Evolutionary conservation across 177 flowering plant genomes (phyloP), one percentile per base, ranked within the genome.

Genomic region (Vitis hybrid): DNA sequence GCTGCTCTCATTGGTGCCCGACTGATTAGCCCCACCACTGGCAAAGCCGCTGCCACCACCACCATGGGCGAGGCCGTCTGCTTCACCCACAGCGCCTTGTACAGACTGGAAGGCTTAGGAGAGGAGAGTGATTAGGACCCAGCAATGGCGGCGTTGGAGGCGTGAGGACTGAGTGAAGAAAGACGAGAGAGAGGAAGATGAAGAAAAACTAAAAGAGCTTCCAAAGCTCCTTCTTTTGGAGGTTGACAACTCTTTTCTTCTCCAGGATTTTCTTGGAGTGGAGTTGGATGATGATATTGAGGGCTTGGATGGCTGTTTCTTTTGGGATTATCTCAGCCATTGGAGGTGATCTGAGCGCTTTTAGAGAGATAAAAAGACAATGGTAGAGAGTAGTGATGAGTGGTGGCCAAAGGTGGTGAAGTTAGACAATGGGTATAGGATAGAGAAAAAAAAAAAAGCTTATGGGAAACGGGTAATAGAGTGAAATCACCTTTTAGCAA

Each of bases 211-310:
- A 90, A 79, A 87, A 89, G 39, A 80, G 82, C 77, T 85, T 85
- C 85, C 86, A 87, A 0, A 94, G 91, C 76, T 94, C 82, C 81
- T 94, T 94, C 81, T 94, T 94, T 61, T 92, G 97, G 51, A 85
- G 92, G 78, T 94, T 97, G 1, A 94, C 86, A 15, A 96, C 85
- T 61, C 87, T 72, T 65, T 94, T 94, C 76, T 94, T 92, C 76
- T 94, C 97, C 0, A 94, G 91, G 87, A 97, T 94, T 66, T 94
- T 94, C 83, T 92, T 97, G 80, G 92, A 94, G 64, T 94, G 98
- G 80, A 92, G 99, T 68, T 92, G 97, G 84, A 94, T 90, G 55
- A 92, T 87, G 59, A 92, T 87, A 91, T 90, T 92, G 1, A 94
- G 75, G 3, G 97, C 89, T 74, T 92, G 92, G 16, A 90, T 64